A percentile compares a stretch with the other conserved stretches of the same genome.
phyloP scores from a whole-genome alignment of 2,329 filamentous ascomycete species.

The Lachnellula suecica region DNA sequence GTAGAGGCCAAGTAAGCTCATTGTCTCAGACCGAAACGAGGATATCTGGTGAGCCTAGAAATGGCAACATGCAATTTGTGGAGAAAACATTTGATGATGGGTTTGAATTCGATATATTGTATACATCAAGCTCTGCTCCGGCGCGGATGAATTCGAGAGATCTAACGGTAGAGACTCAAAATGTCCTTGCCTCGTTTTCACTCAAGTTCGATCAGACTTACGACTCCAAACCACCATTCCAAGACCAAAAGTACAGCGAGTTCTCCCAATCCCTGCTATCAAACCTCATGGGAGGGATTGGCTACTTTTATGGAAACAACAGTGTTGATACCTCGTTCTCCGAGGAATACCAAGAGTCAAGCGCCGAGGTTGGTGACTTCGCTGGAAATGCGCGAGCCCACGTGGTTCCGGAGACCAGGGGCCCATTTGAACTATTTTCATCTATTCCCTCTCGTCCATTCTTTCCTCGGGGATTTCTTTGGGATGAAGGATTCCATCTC shows the following conservation, averaged over 20 bases:
- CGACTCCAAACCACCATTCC: constrained; percentile 73
- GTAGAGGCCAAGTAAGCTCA: constrained; percentile 71
- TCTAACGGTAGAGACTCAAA: no score
- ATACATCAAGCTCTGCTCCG: constrained; percentile 73
- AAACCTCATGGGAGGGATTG: constrained; percentile 89
- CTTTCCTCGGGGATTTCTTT: constrained; percentile 94
- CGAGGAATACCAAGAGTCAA: constrained; percentile 91
- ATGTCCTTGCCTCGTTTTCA: constrained; percentile 75
- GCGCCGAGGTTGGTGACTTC: constrained; percentile 94
- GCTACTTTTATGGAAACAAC: constrained; percentile 89
- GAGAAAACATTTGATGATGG: constrained; percentile 89
- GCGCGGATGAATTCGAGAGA: no score
- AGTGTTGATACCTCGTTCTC: constrained; percentile 89
- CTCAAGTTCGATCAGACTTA: no score
- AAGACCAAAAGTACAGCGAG: constrained; percentile 66
- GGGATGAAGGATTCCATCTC: constrained; percentile 97
- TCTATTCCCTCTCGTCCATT: constrained; percentile 91
- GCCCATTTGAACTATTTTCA: constrained; percentile 86
- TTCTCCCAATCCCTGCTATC: constrained; percentile 93
- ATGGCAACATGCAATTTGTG: constrained; percentile 81
- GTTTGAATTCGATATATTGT: constrained; percentile 93
- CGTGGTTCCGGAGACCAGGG: constrained; percentile 69
- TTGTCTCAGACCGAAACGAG: constrained; percentile 85
- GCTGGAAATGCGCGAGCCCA: constrained; percentile 75
- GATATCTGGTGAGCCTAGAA: constrained; percentile 61